phyloP scores from a whole-genome alignment of 2,329 filamentous ascomycete genomes.

The Lecanicillium sp. region DNA sequence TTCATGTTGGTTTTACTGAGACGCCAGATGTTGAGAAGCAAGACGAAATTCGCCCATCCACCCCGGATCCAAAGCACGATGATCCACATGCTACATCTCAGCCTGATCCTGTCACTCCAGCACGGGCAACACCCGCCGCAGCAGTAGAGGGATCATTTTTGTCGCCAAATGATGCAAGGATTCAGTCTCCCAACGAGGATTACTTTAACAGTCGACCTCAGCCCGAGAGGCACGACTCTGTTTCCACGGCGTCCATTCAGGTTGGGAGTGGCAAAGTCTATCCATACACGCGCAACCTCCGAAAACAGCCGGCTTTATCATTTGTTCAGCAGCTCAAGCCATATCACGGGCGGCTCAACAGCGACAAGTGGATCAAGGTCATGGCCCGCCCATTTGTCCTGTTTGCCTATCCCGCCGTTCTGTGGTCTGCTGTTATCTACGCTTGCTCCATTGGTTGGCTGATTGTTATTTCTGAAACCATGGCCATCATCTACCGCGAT shows the following conservation, averaged over 20 bases:
- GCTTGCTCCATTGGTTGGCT: slow-evolving; percentile 88
- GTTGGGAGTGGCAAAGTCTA: slow-evolving; percentile 18
- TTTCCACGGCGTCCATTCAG: no score
- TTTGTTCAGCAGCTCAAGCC: slow-evolving; percentile 67
- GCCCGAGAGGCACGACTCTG: no score
- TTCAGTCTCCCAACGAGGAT: slow-evolving; percentile 11
- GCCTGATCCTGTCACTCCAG: neutral
- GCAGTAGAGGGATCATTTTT: neutral
- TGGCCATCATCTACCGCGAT: slow-evolving; percentile 70
- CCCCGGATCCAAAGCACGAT: slow-evolving; percentile 5
- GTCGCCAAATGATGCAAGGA: no score
- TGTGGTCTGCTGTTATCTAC: slow-evolving; percentile 84
- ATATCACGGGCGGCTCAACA: slow-evolving; percentile 69
- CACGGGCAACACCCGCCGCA: no score
- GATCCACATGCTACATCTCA: neutral
- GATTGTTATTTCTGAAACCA: slow-evolving; percentile 85
- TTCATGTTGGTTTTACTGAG: slow-evolving; percentile 50
- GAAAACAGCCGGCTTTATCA: slow-evolving; percentile 57
- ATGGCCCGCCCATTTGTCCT: slow-evolving; percentile 75
- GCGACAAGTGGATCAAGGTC: slow-evolving; percentile 73
- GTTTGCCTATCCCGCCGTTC: slow-evolving; percentile 76
- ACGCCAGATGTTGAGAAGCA: slow-evolving; percentile 10
- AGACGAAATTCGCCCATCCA: slow-evolving; percentile 2
- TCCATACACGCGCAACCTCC: slow-evolving; percentile 63
- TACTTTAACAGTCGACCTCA: slow-evolving; percentile 6